These are phyloP conservation scores for Saururus chinensis DNA, from an alignment of 164 flowering plant genomes.

Conservation along the genomic window DNA sequence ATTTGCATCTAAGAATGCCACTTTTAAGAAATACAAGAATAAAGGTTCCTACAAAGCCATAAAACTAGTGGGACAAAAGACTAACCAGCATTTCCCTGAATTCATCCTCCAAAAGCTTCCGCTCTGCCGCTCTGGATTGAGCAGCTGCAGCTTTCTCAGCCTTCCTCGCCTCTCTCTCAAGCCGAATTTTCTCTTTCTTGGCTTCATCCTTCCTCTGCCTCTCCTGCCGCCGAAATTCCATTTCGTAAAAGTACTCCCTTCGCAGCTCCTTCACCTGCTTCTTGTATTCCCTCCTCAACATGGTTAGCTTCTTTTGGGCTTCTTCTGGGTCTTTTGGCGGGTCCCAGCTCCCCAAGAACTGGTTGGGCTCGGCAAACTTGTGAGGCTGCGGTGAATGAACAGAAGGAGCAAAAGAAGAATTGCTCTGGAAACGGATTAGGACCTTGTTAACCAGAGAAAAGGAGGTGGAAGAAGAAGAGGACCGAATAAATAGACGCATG, in stretches of 20 bases:
- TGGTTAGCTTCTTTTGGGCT: slow-evolving; percentile 43
- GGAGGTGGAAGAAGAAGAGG: slow-evolving; percentile 9
- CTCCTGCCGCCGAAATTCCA: slow-evolving; percentile 57
- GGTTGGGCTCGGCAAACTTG: slow-evolving; percentile 27
- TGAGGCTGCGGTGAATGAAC: slow-evolving; percentile 24
- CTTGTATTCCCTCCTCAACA: slow-evolving; percentile 50
- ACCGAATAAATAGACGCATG: slow-evolving; percentile 4
- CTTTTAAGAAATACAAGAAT: too few relatives aligned
- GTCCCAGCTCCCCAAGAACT: slow-evolving; percentile 64
- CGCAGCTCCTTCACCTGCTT: slow-evolving; percentile 53
- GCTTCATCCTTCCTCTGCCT: slow-evolving; percentile 55
- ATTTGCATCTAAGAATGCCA: not conserved
- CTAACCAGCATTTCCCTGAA: slow-evolving; percentile 55
- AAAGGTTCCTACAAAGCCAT: not conserved
- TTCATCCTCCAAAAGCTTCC: slow-evolving; percentile 48
- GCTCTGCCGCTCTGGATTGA: slow-evolving; percentile 37
- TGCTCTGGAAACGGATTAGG: not conserved
- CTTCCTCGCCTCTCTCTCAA: slow-evolving; percentile 54
- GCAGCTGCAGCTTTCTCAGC: slow-evolving; percentile 44
- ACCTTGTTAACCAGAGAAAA: slow-evolving; percentile 2
- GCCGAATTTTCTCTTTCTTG: slow-evolving; percentile 35
- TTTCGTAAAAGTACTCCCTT: slow-evolving; percentile 50
- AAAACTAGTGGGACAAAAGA: not conserved
- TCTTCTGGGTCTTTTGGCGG: slow-evolving; percentile 45
- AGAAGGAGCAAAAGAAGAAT: slow-evolving; percentile 6